A percentile compares a stretch with the other conserved stretches of the same genome.
Conservation (phyloP, 805 yeast species). For the Saturnispora silvae region DNA sequence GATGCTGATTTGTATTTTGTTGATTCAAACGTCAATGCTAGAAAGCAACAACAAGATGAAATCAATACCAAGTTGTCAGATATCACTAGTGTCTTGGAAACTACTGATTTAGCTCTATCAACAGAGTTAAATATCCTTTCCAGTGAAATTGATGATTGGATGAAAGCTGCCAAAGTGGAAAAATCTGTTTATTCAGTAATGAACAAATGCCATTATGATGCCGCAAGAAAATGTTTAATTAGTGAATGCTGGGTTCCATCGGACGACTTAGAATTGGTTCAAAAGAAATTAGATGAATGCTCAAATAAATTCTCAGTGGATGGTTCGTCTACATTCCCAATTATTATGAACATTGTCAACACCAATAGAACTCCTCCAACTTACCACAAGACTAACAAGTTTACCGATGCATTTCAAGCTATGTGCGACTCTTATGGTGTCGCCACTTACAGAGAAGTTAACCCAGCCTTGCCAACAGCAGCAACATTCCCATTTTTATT, state of each 20-base stretch:
- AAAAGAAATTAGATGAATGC: slow-evolving; percentile 33
- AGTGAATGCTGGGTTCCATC: slow-evolving; percentile 72
- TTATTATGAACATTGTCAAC: slow-evolving; percentile 41
- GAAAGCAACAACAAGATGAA: slow-evolving; percentile 30
- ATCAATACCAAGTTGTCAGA: slow-evolving; percentile 45
- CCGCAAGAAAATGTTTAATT: slow-evolving; percentile 51
- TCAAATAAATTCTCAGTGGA: slow-evolving; percentile 18
- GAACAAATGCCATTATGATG: slow-evolving; percentile 60
- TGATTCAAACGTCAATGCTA: slow-evolving; percentile 31
- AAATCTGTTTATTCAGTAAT: slow-evolving; percentile 46
- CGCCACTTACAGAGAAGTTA: slow-evolving; percentile 69
- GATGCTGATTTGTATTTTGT: slow-evolving; percentile 70
- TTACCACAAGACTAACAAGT: slow-evolving; percentile 86
- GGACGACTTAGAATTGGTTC: slow-evolving; percentile 38
- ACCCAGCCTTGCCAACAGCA: slow-evolving; percentile 65
- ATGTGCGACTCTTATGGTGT: slow-evolving; percentile 95
- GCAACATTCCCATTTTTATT: slow-evolving; percentile 76
- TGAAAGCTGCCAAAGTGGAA: slow-evolving; percentile 42
- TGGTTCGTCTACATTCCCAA: slow-evolving; percentile 19
- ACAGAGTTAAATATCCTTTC: slow-evolving; percentile 60
- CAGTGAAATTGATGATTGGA: slow-evolving; percentile 52
- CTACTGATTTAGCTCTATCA: slow-evolving; percentile 41
- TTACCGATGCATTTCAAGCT: slow-evolving; percentile 84
- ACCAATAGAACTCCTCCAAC: slow-evolving; percentile 92
- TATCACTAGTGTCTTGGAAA: slow-evolving; percentile 37